Evolutionary conservation across 345 rosid species (phyloP), one percentile per base, ranked within the genome.

Genomic region (Lenwebbia sp.): DNA sequence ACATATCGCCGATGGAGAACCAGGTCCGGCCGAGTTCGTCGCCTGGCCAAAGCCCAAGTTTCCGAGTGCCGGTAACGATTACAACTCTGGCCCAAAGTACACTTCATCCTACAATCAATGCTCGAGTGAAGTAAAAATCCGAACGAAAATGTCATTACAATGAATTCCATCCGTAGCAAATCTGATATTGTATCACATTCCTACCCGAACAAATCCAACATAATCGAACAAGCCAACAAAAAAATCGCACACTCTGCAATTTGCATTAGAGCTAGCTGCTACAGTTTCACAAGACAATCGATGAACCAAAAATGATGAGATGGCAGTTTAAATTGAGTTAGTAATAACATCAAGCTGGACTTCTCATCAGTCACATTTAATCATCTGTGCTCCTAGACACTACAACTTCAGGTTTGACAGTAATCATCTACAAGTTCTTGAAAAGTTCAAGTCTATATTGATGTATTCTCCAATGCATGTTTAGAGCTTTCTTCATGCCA

Each of bases 241-340:
- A 49, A 49, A 49, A 49, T 6, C 75, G 14, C 0, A 17, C 40
- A 15, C 22, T 14, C 10, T 0, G 6, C 41, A 3, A 30, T 7
- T 62, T 49, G 75, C 19, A 15, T 62, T 0, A 30, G 74, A 28
- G 2, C 75, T 7, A 62, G 40, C 75, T 62, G 75, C 75, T 30
- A 0, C 70, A 6, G 25, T 60, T 28, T 30, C 70, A 58, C 70
- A 28, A 13, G 70, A n/a, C 70, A 6, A n/a, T 60, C 37, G 4
- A 60, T 60, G 5, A 60, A 37, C 5, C 70, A 60, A n/a, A 60
- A 60, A n/a, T n/a, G 70, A 13, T 15, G 21, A 9, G 30, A 28
- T 60, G 47, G 37, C 30, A 57, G 2, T 57, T 25, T n/a, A 57
- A 57, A 57, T 57, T 56, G 60, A 56, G 40, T 44, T 44, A 44